Conservation (phyloP, 2,329 filamentous ascomycete species). For the Pyrenophora graminea region DNA sequence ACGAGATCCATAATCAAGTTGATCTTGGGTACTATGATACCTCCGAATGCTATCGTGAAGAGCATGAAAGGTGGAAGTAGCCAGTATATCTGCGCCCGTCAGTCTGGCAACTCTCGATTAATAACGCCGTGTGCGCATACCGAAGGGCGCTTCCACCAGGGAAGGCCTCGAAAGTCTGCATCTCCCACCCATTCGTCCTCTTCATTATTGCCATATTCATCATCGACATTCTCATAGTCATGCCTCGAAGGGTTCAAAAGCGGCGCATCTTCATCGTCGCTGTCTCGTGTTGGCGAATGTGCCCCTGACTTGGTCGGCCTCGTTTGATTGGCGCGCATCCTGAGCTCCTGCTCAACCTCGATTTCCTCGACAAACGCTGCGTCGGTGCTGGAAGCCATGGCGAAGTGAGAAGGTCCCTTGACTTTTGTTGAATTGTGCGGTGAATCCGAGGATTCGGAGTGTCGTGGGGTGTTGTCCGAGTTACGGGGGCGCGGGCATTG, state of each 20-base stretch:
- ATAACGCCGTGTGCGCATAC: slow-evolving; percentile 42
- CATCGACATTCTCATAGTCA: slow-evolving; percentile 18
- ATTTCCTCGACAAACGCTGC: slow-evolving; percentile 36
- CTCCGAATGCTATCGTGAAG: slow-evolving; percentile 85
- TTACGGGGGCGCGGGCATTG: slow-evolving; percentile 23
- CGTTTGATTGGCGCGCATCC: slow-evolving; percentile 15
- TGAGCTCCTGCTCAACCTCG: slow-evolving; percentile 34
- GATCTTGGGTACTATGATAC: slow-evolving; percentile 80
- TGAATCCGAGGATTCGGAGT: slow-evolving; percentile 9
- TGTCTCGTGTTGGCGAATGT: slow-evolving; percentile 16
- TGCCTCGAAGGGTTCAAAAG: slow-evolving; percentile 27
- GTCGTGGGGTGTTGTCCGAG: slow-evolving; percentile 5
- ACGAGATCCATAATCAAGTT: slow-evolving; percentile 85
- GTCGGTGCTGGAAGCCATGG: slow-evolving; percentile 34
- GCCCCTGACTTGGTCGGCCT: slow-evolving; percentile 24
- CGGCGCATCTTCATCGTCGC: slow-evolving; percentile 34
- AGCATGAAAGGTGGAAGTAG: slow-evolving; percentile 78
- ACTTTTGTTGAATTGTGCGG: not conserved
- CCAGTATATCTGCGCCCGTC: slow-evolving; percentile 69
- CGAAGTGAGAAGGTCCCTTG: not conserved
- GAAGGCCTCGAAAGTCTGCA: slow-evolving; percentile 47
- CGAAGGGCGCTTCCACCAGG: slow-evolving; percentile 57
- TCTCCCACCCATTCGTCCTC: slow-evolving; percentile 40
- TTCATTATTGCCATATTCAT: slow-evolving; percentile 8
- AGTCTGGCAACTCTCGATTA: slow-evolving; percentile 4